phyloP scores from a whole-genome alignment of 768 basidiomycete genomes.

The Neoboletus subvelutipes region DNA sequence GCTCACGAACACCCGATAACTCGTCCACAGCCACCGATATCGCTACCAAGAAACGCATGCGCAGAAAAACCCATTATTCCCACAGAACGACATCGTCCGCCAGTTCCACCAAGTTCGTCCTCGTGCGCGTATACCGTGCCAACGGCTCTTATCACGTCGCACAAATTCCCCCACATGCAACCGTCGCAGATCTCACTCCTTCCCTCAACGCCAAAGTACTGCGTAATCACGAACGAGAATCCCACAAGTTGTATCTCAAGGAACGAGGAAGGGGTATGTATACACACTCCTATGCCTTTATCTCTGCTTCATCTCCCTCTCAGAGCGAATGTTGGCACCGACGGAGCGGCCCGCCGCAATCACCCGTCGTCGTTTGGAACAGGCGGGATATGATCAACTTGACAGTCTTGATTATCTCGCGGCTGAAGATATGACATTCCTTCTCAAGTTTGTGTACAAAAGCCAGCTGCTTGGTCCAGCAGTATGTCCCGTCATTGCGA shows the following conservation, averaged over 20 bases:
- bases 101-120: constrained; percentile 37
- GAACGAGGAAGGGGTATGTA: constrained; percentile 71
- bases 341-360: constrained; percentile 85
- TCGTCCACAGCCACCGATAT: constrained; percentile 13
- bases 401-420: constrained; percentile 80
- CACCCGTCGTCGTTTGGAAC: constrained; percentile 77
- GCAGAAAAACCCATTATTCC: constrained; percentile 25
- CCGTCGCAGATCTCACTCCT: constrained; percentile 64
- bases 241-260: constrained; percentile 70
- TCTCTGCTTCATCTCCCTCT: background rate
- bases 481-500: constrained; percentile 40
- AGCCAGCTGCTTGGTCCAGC: constrained; percentile 63
- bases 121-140: constrained; percentile 75
- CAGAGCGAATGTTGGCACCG: constrained; percentile 81
- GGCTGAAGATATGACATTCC: constrained; percentile 75
- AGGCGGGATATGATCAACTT: constrained; percentile 82
- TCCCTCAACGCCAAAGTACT: constrained; percentile 60
- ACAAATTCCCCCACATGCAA: constrained; percentile 58
- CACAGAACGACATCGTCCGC: constrained; percentile 17
- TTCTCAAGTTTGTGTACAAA: constrained; percentile 90
- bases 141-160: constrained; percentile 74
- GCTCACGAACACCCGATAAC: constrained; percentile 17
- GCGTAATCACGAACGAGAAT: constrained; percentile 49
- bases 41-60: constrained; percentile 20
- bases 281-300: background rate